A percentile compares a stretch with the other conserved stretches of the same genome.
Conservation (phyloP, 2,329 filamentous ascomycete genomes). For the Pseudogymnoascus sp. region DNA sequence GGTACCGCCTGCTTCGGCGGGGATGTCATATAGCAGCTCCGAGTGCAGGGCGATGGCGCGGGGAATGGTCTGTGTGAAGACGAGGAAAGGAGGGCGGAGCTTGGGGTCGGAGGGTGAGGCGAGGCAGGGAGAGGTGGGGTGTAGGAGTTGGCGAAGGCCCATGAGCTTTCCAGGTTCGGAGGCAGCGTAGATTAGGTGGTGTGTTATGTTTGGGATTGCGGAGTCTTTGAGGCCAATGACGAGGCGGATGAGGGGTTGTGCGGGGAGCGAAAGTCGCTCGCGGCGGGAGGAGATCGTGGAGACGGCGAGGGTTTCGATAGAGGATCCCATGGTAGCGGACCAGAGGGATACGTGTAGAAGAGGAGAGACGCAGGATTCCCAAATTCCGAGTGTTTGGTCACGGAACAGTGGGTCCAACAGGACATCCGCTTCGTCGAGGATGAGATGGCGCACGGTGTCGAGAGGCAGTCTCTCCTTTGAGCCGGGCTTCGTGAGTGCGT, state of each 20-base stretch:
- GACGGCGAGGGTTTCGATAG: constrained; percentile 70
- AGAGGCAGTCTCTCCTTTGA: constrained; percentile 40
- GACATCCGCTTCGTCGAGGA: constrained; percentile 93
- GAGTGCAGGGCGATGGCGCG: constrained; percentile 79
- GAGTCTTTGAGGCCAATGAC: constrained; percentile 97
- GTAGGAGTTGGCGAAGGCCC: constrained; percentile 80
- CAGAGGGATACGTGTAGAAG: constrained; percentile 73
- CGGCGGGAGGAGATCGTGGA: constrained; percentile 55
- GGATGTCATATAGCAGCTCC: constrained; percentile 91
- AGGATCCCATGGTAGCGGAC: constrained; percentile 96
- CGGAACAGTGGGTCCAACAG: constrained; percentile 85
- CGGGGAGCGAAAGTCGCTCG: constrained; percentile 29
- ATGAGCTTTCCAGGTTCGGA: constrained; percentile 91
- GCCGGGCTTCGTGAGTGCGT: constrained; percentile 52
- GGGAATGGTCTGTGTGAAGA: constrained; percentile 94
- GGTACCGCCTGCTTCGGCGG: constrained; percentile 74
- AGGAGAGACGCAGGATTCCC: constrained; percentile 66
- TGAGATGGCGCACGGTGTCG: constrained; percentile 61
- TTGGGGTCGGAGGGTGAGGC: constrained; percentile 28
- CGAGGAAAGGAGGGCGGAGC: constrained; percentile 79
- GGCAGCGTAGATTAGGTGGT: constrained; percentile 83
- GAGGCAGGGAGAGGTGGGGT: constrained; percentile 56
- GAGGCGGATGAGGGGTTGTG: constrained; percentile 59
- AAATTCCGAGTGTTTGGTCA: constrained; percentile 78
- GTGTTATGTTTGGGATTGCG: constrained; percentile 83